Evolutionary conservation across 345 rosid genomes (phyloP), one percentile per base, ranked within the genome.

Genomic region (Gynandropsis gynandra): DNA sequence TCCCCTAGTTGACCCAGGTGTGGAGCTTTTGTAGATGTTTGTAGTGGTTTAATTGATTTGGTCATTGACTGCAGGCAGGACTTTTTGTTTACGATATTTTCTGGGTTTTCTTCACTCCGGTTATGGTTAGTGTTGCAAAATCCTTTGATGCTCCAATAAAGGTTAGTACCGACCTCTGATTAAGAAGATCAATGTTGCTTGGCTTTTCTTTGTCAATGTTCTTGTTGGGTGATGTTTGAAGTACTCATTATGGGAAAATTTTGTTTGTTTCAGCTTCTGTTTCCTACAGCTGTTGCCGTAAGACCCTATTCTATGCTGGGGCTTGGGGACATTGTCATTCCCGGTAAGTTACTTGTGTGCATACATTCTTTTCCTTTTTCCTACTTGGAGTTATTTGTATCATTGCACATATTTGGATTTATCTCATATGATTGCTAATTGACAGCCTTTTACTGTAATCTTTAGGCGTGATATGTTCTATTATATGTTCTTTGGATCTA

Each of bases 51-150:
- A 38, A 8, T 47, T 32, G 15, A 29, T 52, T 38, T 27, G 50
- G 14, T 54, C 35, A 12, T 15, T 63, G 48, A 36, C 40, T 69
- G 71, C 66, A 93, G 99, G 94, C 80, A 55, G 99, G 97, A 41
- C 95, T 93, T 63, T 93, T 93, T 71, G 83, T 85, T 31, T 92
- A 88, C 48, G 97, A 93, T 66, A 88, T 88, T 57, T 93, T 93
- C 78, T 93, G 97, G 97, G 95, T 93, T 72, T 93, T 93, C 86
- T 88, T 93, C 68, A 93, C 99, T 47, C 99, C 95, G 1, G 99
- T 93, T 31, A 93, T 93, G 97, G 99, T 93, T 54, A 85, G 95
- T 54, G 97, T 93, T 54, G 99, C 97, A 45, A 93, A 85, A 76
- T 93, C 99, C 52, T 93, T 93, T 15, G 97, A 93, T 75, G 99